Conservation (phyloP, 176 grass and related monocot species). For the Oryza meyeriana region DNA sequence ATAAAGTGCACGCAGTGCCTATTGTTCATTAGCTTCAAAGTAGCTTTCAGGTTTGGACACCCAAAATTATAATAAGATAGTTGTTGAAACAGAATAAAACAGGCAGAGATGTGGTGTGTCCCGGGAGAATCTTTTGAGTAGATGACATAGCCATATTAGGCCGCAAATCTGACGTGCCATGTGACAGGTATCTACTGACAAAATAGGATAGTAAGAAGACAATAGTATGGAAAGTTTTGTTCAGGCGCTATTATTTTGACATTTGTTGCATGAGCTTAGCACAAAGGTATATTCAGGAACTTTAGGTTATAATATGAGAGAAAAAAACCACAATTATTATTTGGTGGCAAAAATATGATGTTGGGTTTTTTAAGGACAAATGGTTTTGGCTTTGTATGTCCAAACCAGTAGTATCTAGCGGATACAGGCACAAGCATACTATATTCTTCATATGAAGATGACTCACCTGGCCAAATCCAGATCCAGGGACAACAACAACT, state of each 20-base stretch:
- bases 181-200: neutral
- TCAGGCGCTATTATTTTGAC: neutral
- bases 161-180: neutral
- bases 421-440: neutral
- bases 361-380: neutral
- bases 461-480: conserved; percentile 81
- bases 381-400: neutral
- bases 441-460: conserved; percentile 14
- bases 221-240: neutral
- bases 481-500: conserved; percentile 86
- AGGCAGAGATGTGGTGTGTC: neutral
- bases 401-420: neutral
- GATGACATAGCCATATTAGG: neutral
- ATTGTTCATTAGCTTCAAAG: neutral
- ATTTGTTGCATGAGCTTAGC: neutral
- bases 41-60: neutral
- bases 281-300: neutral
- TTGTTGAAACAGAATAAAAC: neutral
- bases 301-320: neutral
- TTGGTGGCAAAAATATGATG: neutral
- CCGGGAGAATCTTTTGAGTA: neutral
- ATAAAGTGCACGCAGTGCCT: neutral
- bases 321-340: neutral
- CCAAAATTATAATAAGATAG: neutral
- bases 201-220: neutral